Evolutionary conservation across 2,329 filamentous ascomycete species (phyloP), one percentile per base, ranked within the genome.

Genomic region (Pseudocercospora fijiensis): DNA sequence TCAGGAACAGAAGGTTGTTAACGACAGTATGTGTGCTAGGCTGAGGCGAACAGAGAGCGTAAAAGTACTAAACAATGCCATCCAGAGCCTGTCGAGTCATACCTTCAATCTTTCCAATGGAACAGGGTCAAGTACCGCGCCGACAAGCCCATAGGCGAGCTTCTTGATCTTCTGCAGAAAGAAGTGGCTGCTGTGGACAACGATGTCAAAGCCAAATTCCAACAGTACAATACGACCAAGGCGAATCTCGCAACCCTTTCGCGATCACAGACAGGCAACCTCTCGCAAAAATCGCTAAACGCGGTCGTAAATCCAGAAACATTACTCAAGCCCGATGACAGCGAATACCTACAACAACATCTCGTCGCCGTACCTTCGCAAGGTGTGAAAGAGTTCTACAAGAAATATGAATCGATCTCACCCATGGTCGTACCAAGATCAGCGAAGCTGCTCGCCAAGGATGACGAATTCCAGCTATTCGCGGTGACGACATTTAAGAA

Each of bases 61-160:
- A 30, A 45, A n/a, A 16, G 16, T 56, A n/a, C 53, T 56, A 28
- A 56, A 10, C 3, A 22, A 6, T 22, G 53, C 11, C 10, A 41
- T 49, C 55, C 76, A 98, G 94, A 96, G 78, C 93, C 95, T n/a
- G 92, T 94, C 65, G 94, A 97, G 72, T 90, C 94, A 76, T 99
- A 98, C 76, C 82, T 99, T 52, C 87, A 88, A 74, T 88, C 85
- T 61, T 99, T 98, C 79, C 85, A 87, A 69, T 99, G 95, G 95
- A 98, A 98, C 81, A 97, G 95, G 79, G 91, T 96, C 79, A 95
- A 96, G 77, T 99, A 98, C 79, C 88, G 95, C 73, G 89, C 91
- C 67, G 95, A 99, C 78, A 96, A 94, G 77, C 86, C 94, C 57
- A 85, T 99, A 65, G 85, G 87, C 61, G 94, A 98, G 75, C 83